These are phyloP conservation scores for Vanderwaltozyma polyspora DNA, from an alignment of 805 yeast species.

Conservation along the genomic window DNA sequence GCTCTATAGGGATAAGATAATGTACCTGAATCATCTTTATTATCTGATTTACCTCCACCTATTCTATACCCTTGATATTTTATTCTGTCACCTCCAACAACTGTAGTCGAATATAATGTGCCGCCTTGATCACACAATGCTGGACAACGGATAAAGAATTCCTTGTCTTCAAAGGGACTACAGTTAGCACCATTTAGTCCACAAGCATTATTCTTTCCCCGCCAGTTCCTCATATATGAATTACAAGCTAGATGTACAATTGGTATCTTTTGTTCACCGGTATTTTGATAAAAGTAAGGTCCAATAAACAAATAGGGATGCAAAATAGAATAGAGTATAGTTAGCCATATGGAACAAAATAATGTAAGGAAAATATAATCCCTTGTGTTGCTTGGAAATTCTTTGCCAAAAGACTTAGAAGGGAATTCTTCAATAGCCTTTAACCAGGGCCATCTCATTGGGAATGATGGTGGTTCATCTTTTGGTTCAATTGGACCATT, in stretches of 20 bases:
- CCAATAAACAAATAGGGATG: constrained; percentile 36
- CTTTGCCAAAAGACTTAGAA: constrained; percentile 18
- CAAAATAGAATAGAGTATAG: constrained; percentile 29
- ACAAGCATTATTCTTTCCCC: constrained; percentile 64
- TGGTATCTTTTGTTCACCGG: constrained; percentile 15
- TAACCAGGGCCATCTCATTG: constrained; percentile 11
- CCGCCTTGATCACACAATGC: constrained; percentile 76
- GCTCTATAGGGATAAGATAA: constrained; percentile 64
- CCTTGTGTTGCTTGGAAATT: constrained; percentile 20
- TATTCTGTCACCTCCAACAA: constrained; percentile 58
- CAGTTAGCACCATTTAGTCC: constrained; percentile 63
- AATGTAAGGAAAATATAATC: constrained; percentile 25
- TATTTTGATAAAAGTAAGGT: constrained; percentile 25
- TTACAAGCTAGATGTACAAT: constrained; percentile 32
- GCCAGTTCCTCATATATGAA: constrained; percentile 46
- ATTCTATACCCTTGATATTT: constrained; percentile 64
- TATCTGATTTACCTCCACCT: constrained; percentile 53
- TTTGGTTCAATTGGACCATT: constrained; percentile 41
- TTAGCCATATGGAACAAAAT: constrained; percentile 40
- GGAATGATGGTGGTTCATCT: constrained; percentile 39
- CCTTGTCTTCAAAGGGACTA: constrained; percentile 32
- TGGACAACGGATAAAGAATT: constrained; percentile 64
- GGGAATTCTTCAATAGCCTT: constrained; percentile 37
- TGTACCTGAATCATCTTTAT: constrained; percentile 7
- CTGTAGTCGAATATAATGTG: constrained; percentile 61